A percentile compares a stretch with the other conserved stretches of the same genome.
These are phyloP conservation scores for Tylopilus sp. DNA, from an alignment of 768 basidiomycete species.

Conservation along the genomic window DNA sequence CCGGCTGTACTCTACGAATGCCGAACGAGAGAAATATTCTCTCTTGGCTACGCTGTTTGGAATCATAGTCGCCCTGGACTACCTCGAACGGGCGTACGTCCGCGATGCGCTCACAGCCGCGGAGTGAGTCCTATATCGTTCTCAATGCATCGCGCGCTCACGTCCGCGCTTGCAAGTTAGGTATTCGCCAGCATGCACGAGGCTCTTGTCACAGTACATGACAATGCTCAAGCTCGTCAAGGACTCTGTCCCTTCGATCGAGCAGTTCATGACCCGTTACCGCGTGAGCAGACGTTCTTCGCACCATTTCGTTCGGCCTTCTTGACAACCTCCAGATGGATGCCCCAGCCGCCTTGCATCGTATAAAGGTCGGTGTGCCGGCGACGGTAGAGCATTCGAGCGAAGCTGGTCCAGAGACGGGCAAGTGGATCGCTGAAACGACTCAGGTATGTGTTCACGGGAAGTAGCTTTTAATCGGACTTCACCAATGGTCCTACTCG, in stretches of 20 bases:
- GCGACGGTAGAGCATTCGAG: constrained; percentile 96
- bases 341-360: constrained; percentile 86
- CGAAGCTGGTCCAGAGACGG: constrained; percentile 88
- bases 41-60: constrained; percentile 88
- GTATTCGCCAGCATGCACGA: constrained; percentile 95
- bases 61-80: constrained; percentile 88
- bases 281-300: constrained; percentile 44
- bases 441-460: constrained; percentile 65
- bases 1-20: constrained; percentile 80
- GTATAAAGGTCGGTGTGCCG: constrained; percentile 89
- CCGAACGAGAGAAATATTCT: constrained; percentile 86
- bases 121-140: constrained; percentile 58
- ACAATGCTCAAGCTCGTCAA: constrained; percentile 94
- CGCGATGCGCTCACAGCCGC: constrained; percentile 87
- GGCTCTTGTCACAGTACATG: constrained; percentile 95
- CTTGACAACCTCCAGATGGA: constrained; percentile 63
- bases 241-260: constrained; percentile 80
- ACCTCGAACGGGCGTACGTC: constrained; percentile 93
- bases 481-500: not conserved
- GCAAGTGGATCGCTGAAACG: constrained; percentile 97
- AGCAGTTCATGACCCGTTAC: constrained; percentile 89
- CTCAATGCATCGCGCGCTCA: constrained; percentile 5
- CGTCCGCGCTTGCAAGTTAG: constrained; percentile 43
- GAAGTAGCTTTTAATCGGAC: not conserved
- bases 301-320: not conserved